Conservation (phyloP, 2,329 filamentous ascomycete species). For the Escovopsis sp. region DNA sequence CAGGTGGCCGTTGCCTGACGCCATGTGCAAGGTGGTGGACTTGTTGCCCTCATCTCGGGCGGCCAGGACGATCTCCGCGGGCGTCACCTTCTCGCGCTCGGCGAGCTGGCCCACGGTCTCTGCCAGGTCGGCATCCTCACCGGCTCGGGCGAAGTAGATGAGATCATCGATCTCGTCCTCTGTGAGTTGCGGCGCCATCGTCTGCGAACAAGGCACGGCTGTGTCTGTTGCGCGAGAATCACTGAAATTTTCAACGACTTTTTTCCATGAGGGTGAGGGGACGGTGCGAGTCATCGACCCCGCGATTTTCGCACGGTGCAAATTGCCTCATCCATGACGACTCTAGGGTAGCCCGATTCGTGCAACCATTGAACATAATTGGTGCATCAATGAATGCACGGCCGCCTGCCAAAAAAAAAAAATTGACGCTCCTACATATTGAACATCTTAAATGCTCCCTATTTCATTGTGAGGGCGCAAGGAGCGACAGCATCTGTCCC, state of each 20-base stretch:
- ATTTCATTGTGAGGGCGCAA: background rate
- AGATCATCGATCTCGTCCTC: slow-evolving; percentile 84
- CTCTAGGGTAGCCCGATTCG: background rate
- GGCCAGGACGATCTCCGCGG: slow-evolving; percentile 50
- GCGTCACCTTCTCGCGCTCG: slow-evolving; percentile 42
- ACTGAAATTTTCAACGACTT: slow-evolving; percentile 16
- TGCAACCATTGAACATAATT: background rate
- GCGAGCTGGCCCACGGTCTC: slow-evolving; percentile 43
- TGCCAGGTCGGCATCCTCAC: slow-evolving; percentile 57
- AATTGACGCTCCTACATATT: no score
- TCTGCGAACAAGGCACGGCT: background rate
- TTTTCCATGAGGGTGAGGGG: slow-evolving; percentile 17
- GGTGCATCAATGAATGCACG: no score
- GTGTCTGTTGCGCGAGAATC: background rate
- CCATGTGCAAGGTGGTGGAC: slow-evolving; percentile 81
- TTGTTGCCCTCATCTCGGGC: slow-evolving; percentile 63
- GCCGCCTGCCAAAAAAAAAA: no score
- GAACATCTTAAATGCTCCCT: no score
- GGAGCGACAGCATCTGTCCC: slow-evolving; percentile 1
- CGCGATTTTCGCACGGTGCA: slow-evolving; percentile 22
- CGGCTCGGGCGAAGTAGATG: slow-evolving; percentile 69
- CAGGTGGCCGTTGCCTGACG: slow-evolving; percentile 74
- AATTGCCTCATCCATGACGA: background rate
- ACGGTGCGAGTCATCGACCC: slow-evolving; percentile 20
- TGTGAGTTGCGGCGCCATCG: slow-evolving; percentile 39